Base-by-base conservation (phyloP, 2,329 filamentous ascomycete genomes). In the Scedosporium dehoogii region DNA sequence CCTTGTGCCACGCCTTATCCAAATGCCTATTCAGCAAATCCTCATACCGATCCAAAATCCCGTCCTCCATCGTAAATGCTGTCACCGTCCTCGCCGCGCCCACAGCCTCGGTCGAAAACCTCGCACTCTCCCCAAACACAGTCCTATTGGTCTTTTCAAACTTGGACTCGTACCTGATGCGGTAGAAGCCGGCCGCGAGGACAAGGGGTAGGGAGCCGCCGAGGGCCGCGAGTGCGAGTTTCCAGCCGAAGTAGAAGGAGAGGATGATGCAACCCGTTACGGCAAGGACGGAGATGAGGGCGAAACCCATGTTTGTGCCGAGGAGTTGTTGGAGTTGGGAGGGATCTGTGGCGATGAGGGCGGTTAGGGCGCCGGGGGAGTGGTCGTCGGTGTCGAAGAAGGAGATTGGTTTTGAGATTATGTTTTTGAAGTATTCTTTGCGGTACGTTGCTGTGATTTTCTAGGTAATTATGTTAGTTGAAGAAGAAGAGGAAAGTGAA, bases 121-220 rank as follows among this genome's bases (percentile, higher is more conserved):
- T 42, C 3, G 59, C 61, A 2, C 60, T 62, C 9, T 60, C 59
- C 6, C 61, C 64, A 12, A 64, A 58, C 10, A 61, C 63, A 4
- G 58, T 33, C 16, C 41, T 41, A 27, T 66, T 65, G n/a, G 56
- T 58, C 18, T 53, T 41, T 6, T 48, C 61, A 18, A 58, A 62
- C 10, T 61, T 42, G 16, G 59, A 48, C 41, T 65, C 64, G 59
- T 65, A 61, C 9, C 61, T 58, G 3, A 84, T 78, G 53, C 78
- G 72, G 55, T 86, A 82, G 44, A 87, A 85, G 0, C 76, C 75
- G 0, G 76, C 67, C 1, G 63, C 64, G 1, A 76, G 56, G 62
- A 75, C 70, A 2, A 73, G 61, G 0, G 75, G 75, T 41, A 77
- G 64, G 2, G 70, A 71, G 1, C 71, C 69, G 58, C 69, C 75